Conservation (phyloP, 805 yeast genomes). For the Wickerhamomyces kurtzmanii region DNA sequence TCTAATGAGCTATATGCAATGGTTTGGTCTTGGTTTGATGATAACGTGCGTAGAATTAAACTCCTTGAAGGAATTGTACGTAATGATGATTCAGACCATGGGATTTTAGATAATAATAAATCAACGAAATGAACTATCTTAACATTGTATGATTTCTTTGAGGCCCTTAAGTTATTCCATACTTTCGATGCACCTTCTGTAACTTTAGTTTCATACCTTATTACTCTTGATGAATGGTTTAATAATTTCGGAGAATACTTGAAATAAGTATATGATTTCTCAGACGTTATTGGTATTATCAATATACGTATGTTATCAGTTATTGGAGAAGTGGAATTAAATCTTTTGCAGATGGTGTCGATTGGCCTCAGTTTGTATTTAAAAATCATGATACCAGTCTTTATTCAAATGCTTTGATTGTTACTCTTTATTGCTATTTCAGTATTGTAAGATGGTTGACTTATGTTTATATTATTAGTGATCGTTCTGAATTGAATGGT, state of each 20-base stretch:
- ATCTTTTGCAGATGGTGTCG: no score
- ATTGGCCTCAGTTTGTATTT: no score
- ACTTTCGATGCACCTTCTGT: slow-evolving; percentile 39
- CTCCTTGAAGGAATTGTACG: slow-evolving; percentile 65
- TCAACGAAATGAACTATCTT: slow-evolving; percentile 46
- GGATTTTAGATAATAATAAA: slow-evolving; percentile 47
- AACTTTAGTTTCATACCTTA: slow-evolving; percentile 31
- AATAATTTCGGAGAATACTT: slow-evolving; percentile 34
- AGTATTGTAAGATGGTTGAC: no score
- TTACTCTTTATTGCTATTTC: no score
- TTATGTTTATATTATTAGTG: no score
- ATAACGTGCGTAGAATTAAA: slow-evolving; percentile 45
- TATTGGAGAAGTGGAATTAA: no score
- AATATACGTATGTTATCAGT: no score
- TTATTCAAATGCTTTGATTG: no score
- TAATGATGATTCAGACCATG: slow-evolving; percentile 74
- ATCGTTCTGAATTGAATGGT: no score
- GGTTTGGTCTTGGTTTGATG: no score
- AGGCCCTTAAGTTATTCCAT: slow-evolving; percentile 54
- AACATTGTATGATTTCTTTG: slow-evolving; percentile 47
- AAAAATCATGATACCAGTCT: no score
- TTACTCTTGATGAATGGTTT: slow-evolving; percentile 25
- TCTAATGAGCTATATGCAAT: no score
- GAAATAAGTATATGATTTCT: slow-evolving; percentile 56
- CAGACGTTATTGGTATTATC: slow-evolving; percentile 62